Conservation (phyloP, 208 protist species). For the Vickermania spadyakhi region DNA sequence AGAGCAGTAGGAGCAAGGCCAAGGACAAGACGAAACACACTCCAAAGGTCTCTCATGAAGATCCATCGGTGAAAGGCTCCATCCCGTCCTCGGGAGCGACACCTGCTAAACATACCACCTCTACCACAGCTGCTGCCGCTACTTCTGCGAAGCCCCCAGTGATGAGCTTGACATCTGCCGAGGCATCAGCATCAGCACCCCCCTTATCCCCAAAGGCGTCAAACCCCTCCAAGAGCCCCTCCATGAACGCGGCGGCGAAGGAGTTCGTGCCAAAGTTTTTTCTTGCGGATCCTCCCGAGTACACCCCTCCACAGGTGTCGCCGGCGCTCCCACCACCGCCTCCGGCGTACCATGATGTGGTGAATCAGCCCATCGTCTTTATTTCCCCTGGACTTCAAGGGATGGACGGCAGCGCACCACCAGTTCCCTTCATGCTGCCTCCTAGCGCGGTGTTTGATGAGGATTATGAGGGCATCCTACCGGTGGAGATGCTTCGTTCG, state of each 20-base stretch:
- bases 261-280: conserved; percentile 59
- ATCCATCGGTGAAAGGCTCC: not conserved
- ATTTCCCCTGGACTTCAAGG: not conserved
- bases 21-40: not conserved
- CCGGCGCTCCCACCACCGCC: conserved; percentile 1
- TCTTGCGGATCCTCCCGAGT: conserved; percentile 36
- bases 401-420: not conserved
- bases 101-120: conserved; percentile 3
- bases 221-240: conserved; percentile 14
- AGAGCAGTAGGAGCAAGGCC: not conserved
- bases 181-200: conserved; percentile 2
- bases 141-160: not conserved
- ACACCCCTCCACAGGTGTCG: conserved; percentile 11
- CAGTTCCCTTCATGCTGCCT: not conserved
- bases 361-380: not conserved
- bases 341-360: not conserved
- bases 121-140: not conserved
- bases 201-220: not conserved
- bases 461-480: not conserved
- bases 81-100: not conserved
- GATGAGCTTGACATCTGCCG: conserved; percentile 1
- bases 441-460: not conserved
- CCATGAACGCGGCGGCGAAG: conserved; percentile 73
- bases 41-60: not conserved
- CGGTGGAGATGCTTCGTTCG: not conserved